phyloP scores from a whole-genome alignment of 2,329 filamentous ascomycete species.

The Colletotrichum lini region DNA sequence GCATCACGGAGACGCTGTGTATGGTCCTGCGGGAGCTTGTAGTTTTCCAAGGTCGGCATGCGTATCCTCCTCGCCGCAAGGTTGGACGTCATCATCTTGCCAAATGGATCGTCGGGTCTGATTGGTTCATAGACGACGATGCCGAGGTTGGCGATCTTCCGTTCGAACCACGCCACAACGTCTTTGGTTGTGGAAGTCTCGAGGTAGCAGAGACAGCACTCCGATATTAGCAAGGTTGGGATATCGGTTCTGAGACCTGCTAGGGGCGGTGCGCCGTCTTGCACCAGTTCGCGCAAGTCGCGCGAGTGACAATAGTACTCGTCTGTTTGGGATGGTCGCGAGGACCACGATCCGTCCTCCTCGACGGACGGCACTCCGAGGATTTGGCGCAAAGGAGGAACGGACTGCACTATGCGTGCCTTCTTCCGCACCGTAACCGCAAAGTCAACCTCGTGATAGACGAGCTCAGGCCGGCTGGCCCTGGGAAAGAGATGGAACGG shows the following conservation, averaged over 20 bases:
- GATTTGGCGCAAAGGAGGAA: constrained; percentile 57
- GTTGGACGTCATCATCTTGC: constrained; percentile 92
- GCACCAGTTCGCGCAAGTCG: constrained; percentile 76
- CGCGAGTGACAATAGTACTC: constrained; percentile 73
- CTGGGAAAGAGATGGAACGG: constrained; percentile 80
- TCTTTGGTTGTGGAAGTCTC: constrained; percentile 73
- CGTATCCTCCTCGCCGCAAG: constrained; percentile 85
- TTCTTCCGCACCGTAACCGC: constrained; percentile 79
- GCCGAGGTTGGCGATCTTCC: constrained; percentile 62
- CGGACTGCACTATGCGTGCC: constrained; percentile 66
- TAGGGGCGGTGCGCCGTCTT: constrained; percentile 41
- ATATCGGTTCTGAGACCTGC: constrained; percentile 66
- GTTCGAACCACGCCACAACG: constrained; percentile 76
- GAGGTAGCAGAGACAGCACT: constrained; percentile 96
- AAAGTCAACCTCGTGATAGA: constrained; percentile 97
- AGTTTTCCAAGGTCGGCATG: constrained; percentile 85
- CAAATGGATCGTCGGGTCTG: constrained; percentile 86
- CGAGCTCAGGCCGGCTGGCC: constrained; percentile 58
- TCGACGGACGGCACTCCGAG: constrained; percentile 52
- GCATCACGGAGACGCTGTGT: constrained; percentile 74
- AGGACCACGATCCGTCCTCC: constrained; percentile 59
- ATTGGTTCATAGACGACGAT: constrained; percentile 93
- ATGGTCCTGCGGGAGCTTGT: constrained; percentile 79
- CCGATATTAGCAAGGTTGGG: constrained; percentile 90
- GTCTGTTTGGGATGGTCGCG: constrained; percentile 55